Evolutionary conservation across 129 eudicot species (phyloP).

Genomic region (Rutidosis leptorrhynchoides): DNA sequence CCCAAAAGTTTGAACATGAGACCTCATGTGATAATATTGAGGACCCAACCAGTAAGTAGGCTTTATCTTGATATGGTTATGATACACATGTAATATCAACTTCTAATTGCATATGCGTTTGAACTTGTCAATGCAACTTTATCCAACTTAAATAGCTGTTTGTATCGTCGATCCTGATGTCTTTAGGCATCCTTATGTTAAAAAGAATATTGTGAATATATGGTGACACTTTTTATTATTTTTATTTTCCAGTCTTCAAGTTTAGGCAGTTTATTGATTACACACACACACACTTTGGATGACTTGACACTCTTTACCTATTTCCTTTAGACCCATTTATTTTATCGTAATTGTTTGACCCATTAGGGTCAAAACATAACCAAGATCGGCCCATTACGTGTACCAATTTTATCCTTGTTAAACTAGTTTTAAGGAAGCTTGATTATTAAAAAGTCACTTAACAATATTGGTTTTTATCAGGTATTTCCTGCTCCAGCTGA

Average conservation of each 20-base stretch:
- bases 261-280: not conserved
- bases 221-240: not conserved
- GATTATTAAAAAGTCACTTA: not conserved
- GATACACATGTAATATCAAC: not conserved
- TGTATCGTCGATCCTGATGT: not conserved
- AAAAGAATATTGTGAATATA: too few species aligned
- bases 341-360: slow-evolving; percentile 1
- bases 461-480: slow-evolving; percentile 31
- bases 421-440: not conserved
- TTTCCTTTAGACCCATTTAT: not conserved
- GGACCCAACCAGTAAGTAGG: too few species aligned
- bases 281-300: not conserved
- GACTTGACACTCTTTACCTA: not conserved
- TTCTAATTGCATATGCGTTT: not conserved
- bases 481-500: slow-evolving; percentile 77
- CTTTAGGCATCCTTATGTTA: too few species aligned
- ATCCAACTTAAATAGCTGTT: not conserved
- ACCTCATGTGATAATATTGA: too few species aligned
- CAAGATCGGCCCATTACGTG: not conserved
- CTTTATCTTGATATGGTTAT: too few species aligned
- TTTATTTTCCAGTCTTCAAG: not conserved
- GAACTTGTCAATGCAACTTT: not conserved
- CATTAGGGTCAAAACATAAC: not conserved
- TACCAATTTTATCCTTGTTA: not conserved
- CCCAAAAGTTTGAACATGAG: too few species aligned